Evolutionary conservation across 306 rosid genomes (phyloP).

Genomic region (Medicago ruthenica): DNA sequence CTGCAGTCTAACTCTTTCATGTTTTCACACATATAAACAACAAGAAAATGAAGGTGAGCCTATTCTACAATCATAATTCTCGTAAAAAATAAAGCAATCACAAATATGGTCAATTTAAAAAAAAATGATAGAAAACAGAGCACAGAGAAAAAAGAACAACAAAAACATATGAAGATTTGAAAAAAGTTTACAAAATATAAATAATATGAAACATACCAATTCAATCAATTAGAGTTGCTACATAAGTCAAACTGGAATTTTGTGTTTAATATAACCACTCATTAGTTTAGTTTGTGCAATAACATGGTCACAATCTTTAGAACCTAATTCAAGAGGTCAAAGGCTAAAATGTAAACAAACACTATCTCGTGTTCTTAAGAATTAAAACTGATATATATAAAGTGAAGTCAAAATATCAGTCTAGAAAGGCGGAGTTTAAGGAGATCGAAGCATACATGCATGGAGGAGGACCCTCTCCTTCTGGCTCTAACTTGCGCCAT

Average conservation of each 20-base stretch:
- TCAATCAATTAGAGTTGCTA: slow-evolving; percentile 4
- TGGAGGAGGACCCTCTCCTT: slow-evolving; percentile 99
- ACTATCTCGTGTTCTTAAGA: slow-evolving; percentile 5
- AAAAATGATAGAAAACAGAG: neutral
- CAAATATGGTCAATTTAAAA: neutral
- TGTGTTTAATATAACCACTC: neutral
- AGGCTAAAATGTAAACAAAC: slow-evolving; percentile 27
- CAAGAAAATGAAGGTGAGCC: slow-evolving; percentile 31
- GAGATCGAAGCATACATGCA: slow-evolving; percentile 79
- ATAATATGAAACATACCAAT: slow-evolving; percentile 19
- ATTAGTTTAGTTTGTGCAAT: too few species aligned
- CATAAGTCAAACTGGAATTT: slow-evolving; percentile 20
- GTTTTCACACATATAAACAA: slow-evolving; percentile 29
- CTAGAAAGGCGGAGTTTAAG: slow-evolving; percentile 34
- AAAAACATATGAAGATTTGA: slow-evolving; percentile 22
- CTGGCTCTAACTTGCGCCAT: slow-evolving; percentile 99
- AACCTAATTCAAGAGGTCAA: slow-evolving; percentile 27
- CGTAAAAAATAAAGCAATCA: slow-evolving; percentile 22
- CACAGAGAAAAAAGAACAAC: neutral
- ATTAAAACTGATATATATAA: slow-evolving; percentile 24
- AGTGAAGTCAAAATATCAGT: slow-evolving; percentile 31
- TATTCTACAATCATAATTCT: slow-evolving; percentile 34
- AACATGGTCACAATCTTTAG: neutral
- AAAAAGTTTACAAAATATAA: slow-evolving; percentile 30
- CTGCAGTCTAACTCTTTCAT: slow-evolving; percentile 22